Evolutionary conservation across 768 basidiomycete species (phyloP), one percentile per base, ranked within the genome.

Genomic region (Lanmaoa pseudosensibilis): DNA sequence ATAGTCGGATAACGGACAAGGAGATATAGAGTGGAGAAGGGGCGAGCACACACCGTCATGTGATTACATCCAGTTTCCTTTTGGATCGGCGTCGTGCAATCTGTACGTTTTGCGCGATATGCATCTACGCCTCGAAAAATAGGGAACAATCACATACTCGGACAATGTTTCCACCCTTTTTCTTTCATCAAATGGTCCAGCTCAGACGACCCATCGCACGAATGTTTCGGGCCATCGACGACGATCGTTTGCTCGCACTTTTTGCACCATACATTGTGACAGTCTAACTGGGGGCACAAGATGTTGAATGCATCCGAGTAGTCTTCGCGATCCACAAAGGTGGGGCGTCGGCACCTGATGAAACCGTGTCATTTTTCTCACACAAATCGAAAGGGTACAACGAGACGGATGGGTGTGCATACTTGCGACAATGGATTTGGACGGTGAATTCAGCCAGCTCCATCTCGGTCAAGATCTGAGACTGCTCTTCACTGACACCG

Each of bases 81-180:
- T 53, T 73, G 77, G 19, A 82, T 78, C 4, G 82, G 78, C 11
- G 82, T 80, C 47, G 57, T 66, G 59, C 80, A 81, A 34, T 75
- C 79, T 79, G 57, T 9, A 37, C 18, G 30, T 18, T n/a, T n/a
- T 23, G 7, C 8, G 19, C 7, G 18, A 40, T 49, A 16, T 23
- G 4, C 21, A 8, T 39, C 19, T 25, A 39, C 15, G 30, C 5
- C 8, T 23, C 5, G 23, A 15, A 40, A 16, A 33, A 19, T 12
- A 6, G 7, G 27, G 16, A 23, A 12, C 10, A 13, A n/a, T n/a
- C 11, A 60, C 75, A 48, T 60, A 74, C 86, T 82, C 56, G 86
- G 83, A 65, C 87, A 88, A 50, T 78, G 77, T 57, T 81, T 83
- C 86, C 86, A 87, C 7, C 85, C 85, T n/a, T 75, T 69, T 61